phyloP scores from a whole-genome alignment of 495 filamentous ascomycete genomes.

The Penicillium coffeae region DNA sequence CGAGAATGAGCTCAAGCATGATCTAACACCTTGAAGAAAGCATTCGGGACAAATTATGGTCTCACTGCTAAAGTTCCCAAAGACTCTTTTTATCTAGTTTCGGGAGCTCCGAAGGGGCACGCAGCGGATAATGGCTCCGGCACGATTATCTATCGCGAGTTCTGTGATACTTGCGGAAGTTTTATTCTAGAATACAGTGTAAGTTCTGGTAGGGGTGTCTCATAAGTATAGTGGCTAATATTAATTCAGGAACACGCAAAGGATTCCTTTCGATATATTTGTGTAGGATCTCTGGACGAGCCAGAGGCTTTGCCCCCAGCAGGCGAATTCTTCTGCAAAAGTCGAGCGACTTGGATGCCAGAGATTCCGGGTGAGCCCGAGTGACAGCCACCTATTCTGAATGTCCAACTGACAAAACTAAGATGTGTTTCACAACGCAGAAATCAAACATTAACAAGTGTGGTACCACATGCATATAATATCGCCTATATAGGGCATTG shows the following conservation, averaged over 20 bases:
- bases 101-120: constrained; percentile 45
- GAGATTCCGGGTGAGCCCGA: constrained; percentile 50
- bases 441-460: constrained; percentile 47
- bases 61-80: constrained; percentile 60
- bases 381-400: neutral
- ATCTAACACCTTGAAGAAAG: constrained; percentile 36
- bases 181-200: constrained; percentile 64
- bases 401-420: constrained; percentile 1
- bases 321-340: constrained; percentile 65
- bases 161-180: constrained; percentile 60
- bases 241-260: constrained; percentile 46
- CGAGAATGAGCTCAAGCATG: neutral
- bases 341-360: constrained; percentile 59
- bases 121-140: constrained; percentile 56
- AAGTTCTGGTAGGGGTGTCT: constrained; percentile 6
- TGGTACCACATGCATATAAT: neutral
- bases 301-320: constrained; percentile 58
- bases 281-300: constrained; percentile 62
- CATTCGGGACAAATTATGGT: constrained; percentile 61
- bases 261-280: constrained; percentile 58
- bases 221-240: neutral
- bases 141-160: constrained; percentile 53
- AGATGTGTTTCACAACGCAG: constrained; percentile 59
- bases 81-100: constrained; percentile 37
- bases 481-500: neutral